Percentiles rank a stretch among this genome's conserved stretches.
Conservation (phyloP, 2,329 filamentous ascomycete genomes). For the Paraconiothyrium brasiliense region DNA sequence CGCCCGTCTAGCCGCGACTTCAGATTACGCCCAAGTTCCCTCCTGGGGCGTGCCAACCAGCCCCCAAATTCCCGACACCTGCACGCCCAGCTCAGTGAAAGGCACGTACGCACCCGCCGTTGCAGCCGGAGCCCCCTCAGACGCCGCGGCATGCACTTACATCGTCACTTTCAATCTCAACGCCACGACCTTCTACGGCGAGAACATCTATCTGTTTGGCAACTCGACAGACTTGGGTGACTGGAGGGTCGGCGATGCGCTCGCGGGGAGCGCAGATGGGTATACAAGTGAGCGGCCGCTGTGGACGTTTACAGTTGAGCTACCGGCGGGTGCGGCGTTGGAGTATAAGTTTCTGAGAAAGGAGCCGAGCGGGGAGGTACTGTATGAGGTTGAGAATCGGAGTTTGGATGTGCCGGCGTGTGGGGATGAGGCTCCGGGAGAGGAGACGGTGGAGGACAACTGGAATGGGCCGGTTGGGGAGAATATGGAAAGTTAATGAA, state of each 20-base stretch:
- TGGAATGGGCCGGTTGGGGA: slow-evolving; percentile 13
- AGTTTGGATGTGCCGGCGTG: slow-evolving; percentile 49
- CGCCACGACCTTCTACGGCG: slow-evolving; percentile 58
- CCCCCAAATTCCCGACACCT: slow-evolving; percentile 59
- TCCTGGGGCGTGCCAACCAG: slow-evolving; percentile 63
- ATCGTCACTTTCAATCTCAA: slow-evolving; percentile 55
- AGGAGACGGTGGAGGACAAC: slow-evolving; percentile 10
- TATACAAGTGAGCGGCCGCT: slow-evolving; percentile 54
- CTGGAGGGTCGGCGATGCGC: slow-evolving; percentile 50
- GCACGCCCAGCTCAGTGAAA: slow-evolving; percentile 51
- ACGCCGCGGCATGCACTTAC: slow-evolving; percentile 30
- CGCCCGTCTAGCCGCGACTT: slow-evolving; percentile 62
- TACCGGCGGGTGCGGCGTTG: slow-evolving; percentile 49
- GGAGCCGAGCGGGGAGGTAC: slow-evolving; percentile 54
- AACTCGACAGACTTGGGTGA: slow-evolving; percentile 52
- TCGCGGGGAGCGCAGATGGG: slow-evolving; percentile 48
- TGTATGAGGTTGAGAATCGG: slow-evolving; percentile 55
- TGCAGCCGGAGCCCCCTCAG: slow-evolving; percentile 26
- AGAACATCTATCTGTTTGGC: slow-evolving; percentile 57
- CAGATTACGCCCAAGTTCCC: slow-evolving; percentile 57
- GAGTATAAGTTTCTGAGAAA: slow-evolving; percentile 54
- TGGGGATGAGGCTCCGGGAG: slow-evolving; percentile 5
- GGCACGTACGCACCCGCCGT: slow-evolving; percentile 27
- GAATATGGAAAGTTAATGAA: background rate
- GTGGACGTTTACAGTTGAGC: slow-evolving; percentile 52